These are phyloP conservation scores for Immersiella caudata DNA, from an alignment of 495 filamentous ascomycete species.

Conservation along the genomic window DNA sequence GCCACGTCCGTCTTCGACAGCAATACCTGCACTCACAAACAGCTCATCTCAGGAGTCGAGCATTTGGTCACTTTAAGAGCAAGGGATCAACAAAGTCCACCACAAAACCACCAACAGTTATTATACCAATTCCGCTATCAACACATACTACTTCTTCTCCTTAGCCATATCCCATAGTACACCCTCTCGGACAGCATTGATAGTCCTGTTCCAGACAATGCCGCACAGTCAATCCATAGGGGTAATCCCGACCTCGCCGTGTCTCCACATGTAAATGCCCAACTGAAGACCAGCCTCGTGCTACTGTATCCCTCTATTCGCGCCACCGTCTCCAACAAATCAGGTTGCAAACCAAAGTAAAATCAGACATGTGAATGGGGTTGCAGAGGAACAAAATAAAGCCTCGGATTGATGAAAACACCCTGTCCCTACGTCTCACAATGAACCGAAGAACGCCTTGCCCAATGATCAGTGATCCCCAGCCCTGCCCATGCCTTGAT, in stretches of 20 bases:
- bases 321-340: not conserved
- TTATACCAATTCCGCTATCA: not conserved
- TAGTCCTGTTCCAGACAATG: not conserved
- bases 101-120: not conserved
- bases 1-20: not conserved
- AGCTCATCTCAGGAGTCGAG: not conserved
- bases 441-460: not conserved
- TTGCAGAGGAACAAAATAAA: not conserved
- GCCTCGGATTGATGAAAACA: not conserved
- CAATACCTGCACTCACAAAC: not conserved
- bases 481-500: not conserved
- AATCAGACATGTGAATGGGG: not conserved
- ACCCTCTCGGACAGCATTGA: not conserved
- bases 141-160: not conserved
- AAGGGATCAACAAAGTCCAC: not conserved
- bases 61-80: not conserved
- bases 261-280: not conserved
- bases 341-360: not conserved
- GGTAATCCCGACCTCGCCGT: not conserved
- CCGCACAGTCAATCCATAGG: not conserved
- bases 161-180: not conserved
- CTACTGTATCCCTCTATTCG: not conserved
- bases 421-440: not conserved
- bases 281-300: not conserved
- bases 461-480: not conserved